Base-by-base conservation (phyloP, 345 rosid species). In the Anastatica hierochuntica region DNA sequence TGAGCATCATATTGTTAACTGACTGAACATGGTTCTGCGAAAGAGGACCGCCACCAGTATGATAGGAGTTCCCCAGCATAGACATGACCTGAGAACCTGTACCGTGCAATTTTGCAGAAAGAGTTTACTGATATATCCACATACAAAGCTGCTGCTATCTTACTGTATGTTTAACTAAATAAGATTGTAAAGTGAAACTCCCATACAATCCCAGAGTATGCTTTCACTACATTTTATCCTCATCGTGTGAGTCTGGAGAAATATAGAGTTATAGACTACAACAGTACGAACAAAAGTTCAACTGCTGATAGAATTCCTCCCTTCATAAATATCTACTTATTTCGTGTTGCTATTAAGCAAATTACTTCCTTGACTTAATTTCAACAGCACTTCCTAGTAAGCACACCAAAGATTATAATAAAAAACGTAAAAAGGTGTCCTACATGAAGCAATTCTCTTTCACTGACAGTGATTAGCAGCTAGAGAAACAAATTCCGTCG, bases 21-120 rank as follows among this genome's bases (percentile, higher is more conserved):
- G 81, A 84, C 72, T 82, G 98, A 20, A 84, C 80, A 56, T 83
- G 99, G 63, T 74, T 82, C 49, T 85, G 97, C 9, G 94, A 83
- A 67, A 88, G 87, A 40, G 84, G 95, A 29, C 88, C 95, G 12
- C 90, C 95, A 23, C 72, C 82, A 51, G 72, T 42, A 49, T 84
- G 87, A 73, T 88, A 88, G 35, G 95, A 80, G 60, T 69, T 77
- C 59, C 82, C 79, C 20, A 88, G 41, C 90, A 88, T 85, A 41
- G 97, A 85, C 63, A 85, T 80, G 37, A 85, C 97, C 67, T 86
- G 97, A 17, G 95, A 81, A 67, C 97, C 99, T 94, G 92, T 62
- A 67, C 38, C 45, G 53, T 14, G 24, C 17, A 40, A 30, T 21
- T 19, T 58, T 33, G 11, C 31, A 52, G 37, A 53, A 8, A 60